Evolutionary conservation across 225 moss, liverwort and hornwort species (phyloP).

Genomic region (Physcomitrellopsis africana): DNA sequence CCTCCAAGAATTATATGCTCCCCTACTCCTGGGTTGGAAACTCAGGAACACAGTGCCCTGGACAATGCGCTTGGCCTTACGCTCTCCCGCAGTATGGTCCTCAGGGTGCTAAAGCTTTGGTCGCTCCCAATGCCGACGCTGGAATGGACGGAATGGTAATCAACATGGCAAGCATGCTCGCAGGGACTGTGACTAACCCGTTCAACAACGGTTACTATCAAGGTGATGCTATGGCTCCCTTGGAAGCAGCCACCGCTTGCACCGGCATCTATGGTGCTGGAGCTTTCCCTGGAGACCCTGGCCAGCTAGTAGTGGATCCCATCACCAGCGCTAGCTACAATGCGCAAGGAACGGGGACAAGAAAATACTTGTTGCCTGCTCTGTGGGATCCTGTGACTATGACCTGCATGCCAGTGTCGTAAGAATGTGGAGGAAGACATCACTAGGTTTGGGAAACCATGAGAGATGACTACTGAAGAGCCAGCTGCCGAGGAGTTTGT

Average conservation of each 20-base stretch:
- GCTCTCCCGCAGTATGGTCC: conserved; percentile 57
- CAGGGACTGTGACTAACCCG: conserved; percentile 55
- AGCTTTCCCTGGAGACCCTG: conserved; percentile 59
- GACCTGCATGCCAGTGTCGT: conserved; percentile 49
- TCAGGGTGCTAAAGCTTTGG: conserved; percentile 44
- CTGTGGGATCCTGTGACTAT: conserved; percentile 60
- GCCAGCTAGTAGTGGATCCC: conserved; percentile 46
- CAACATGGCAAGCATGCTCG: conserved; percentile 60
- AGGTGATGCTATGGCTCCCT: conserved; percentile 55
- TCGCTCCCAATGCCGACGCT: conserved; percentile 56
- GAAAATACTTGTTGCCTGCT: conserved; percentile 55
- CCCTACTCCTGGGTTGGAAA: conserved; percentile 66
- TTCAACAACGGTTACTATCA: conserved; percentile 65
- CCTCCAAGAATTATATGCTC: conserved; percentile 47
- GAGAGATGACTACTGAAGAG: conserved; percentile 24
- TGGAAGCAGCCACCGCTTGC: conserved; percentile 63
- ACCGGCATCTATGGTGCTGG: conserved; percentile 60
- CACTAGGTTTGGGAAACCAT: not conserved
- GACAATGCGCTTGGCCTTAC: conserved; percentile 61
- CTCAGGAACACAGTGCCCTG: conserved; percentile 53
- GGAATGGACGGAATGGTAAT: conserved; percentile 66
- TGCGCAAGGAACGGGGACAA: conserved; percentile 34
- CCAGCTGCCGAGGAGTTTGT: conserved; percentile 40
- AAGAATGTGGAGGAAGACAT: not conserved
- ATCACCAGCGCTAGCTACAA: conserved; percentile 63